Evolutionary conservation across 805 yeast species (phyloP).

Genomic region (Myxozyma mucilagina): DNA sequence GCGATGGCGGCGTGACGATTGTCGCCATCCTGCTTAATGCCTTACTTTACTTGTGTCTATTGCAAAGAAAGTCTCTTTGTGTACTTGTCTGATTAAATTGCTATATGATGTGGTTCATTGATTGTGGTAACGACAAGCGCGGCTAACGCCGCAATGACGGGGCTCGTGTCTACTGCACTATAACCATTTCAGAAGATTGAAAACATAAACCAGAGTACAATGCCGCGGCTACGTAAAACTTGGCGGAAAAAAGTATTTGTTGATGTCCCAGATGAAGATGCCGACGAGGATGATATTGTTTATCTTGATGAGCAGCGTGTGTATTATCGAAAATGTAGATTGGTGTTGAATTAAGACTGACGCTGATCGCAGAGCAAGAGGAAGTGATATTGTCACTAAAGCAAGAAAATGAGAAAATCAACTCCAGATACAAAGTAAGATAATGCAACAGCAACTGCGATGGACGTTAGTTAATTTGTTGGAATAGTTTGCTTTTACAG

Average conservation of each 20-base stretch:
- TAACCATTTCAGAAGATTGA: too few relatives aligned
- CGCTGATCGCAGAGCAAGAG: conserved; percentile 25
- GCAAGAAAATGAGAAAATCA: conserved; percentile 22
- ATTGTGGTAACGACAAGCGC: too few relatives aligned
- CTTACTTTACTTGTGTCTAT: not conserved
- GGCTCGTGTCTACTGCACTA: too few relatives aligned
- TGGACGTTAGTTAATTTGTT: too few relatives aligned
- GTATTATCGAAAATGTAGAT: not conserved
- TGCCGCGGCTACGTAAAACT: too few relatives aligned
- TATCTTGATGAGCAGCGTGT: conserved; percentile 31
- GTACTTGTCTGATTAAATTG: not conserved
- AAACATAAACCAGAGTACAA: too few relatives aligned
- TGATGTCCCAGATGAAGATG: not conserved
- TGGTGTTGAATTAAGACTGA: not conserved
- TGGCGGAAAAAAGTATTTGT: not conserved
- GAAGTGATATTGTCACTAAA: conserved; percentile 20
- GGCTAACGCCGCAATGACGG: too few relatives aligned
- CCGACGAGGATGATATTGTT: conserved; percentile 10
- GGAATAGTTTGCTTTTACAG: conserved; percentile 14
- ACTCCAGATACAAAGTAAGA: conserved; percentile 24
- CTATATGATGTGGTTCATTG: too few relatives aligned
- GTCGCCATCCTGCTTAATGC: conserved; percentile 11
- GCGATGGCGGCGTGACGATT: conserved; percentile 26
- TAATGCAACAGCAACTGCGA: too few relatives aligned
- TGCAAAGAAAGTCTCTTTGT: not conserved